phyloP scores from a whole-genome alignment of 805 yeast species.

The Saccharomycopsis sp. region DNA sequence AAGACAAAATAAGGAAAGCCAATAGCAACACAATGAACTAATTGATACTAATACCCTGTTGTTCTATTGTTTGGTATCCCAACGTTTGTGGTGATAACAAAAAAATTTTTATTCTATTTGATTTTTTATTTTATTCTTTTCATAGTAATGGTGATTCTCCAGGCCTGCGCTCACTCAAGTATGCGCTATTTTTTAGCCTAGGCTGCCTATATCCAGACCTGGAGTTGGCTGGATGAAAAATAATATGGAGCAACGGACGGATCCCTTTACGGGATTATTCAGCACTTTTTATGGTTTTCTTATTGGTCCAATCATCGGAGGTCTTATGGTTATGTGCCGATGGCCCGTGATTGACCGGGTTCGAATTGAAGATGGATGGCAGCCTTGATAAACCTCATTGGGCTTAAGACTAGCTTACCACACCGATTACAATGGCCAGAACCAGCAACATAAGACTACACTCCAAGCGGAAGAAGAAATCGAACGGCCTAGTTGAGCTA shows the following conservation, averaged over 20 bases:
- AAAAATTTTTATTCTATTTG: background rate
- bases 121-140: background rate
- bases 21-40: background rate
- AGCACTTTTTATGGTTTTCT: slow-evolving; percentile 5
- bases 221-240: slow-evolving; percentile 1
- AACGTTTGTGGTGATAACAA: background rate
- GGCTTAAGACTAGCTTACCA: too few relatives aligned
- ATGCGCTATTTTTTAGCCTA: background rate
- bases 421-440: background rate
- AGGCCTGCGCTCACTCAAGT: background rate
- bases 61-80: too few relatives aligned
- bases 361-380: too few relatives aligned
- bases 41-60: too few relatives aligned
- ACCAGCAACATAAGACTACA: background rate
- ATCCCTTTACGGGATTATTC: slow-evolving; percentile 10
- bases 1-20: background rate
- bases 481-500: slow-evolving; percentile 24
- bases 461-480: slow-evolving; percentile 7
- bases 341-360: too few relatives aligned
- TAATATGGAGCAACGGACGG: slow-evolving; percentile 5
- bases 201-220: background rate
- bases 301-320: too few relatives aligned
- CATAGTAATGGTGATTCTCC: background rate
- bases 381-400: too few relatives aligned
- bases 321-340: too few relatives aligned